phyloP scores from a whole-genome alignment of 345 rosid species.

The Salix koriyanagi region DNA sequence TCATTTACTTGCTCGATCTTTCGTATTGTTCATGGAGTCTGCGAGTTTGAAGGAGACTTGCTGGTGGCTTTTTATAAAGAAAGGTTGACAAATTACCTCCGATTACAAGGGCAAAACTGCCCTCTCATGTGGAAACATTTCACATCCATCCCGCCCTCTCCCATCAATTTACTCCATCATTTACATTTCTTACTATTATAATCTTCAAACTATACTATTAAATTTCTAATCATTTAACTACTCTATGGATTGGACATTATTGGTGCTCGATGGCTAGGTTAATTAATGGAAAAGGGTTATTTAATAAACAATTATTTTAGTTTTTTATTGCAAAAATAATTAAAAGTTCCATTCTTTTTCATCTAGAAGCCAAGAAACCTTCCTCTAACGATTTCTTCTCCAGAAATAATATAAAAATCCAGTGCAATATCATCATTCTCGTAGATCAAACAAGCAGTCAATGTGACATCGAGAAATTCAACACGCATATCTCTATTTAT shows the following conservation, averaged over 20 bases:
- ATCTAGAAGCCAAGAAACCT: too few relatives aligned
- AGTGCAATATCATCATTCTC: too few relatives aligned
- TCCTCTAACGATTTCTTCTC: too few relatives aligned
- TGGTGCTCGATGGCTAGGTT: background rate
- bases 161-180: background rate
- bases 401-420: too few relatives aligned
- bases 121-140: constrained; percentile 51
- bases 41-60: constrained; percentile 33
- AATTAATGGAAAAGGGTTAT: too few relatives aligned
- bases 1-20: background rate
- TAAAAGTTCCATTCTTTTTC: too few relatives aligned
- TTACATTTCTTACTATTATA: background rate
- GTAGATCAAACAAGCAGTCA: too few relatives aligned
- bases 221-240: background rate
- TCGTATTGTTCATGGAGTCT: background rate
- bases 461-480: too few relatives aligned
- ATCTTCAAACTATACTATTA: background rate
- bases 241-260: background rate
- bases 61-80: constrained; percentile 25
- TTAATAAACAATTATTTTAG: too few relatives aligned
- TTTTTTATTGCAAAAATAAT: too few relatives aligned
- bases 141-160: background rate
- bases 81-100: constrained; percentile 50
- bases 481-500: too few relatives aligned
- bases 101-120: constrained; percentile 32